Percentiles rank a stretch among this genome's conserved stretches.
Evolutionary conservation across 1,284 basidiomycete species (phyloP).

Genomic region (Athelia sp.): DNA sequence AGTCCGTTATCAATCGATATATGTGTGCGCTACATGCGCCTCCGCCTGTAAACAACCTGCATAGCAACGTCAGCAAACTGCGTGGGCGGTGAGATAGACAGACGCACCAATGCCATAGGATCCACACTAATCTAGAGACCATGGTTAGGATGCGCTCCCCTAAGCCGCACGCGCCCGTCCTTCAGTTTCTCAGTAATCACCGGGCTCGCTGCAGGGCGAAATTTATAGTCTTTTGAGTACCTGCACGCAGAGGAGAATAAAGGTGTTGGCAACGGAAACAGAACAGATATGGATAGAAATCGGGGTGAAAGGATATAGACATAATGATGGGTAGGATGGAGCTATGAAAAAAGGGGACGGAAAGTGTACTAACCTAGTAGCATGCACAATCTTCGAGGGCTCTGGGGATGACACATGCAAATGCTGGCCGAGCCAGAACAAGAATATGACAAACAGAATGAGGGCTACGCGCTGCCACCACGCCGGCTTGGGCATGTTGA

Average conservation of each 20-base stretch:
- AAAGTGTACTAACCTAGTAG: slow-evolving; percentile 36
- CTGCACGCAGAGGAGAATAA: slow-evolving; percentile 24
- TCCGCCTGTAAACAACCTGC: too few relatives aligned
- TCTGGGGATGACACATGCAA: slow-evolving; percentile 21
- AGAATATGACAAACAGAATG: slow-evolving; percentile 31
- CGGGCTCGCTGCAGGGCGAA: slow-evolving; percentile 64
- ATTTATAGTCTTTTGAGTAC: slow-evolving; percentile 63
- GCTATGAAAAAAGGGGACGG: not conserved
- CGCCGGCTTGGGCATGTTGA: slow-evolving; percentile 39
- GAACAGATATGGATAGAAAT: not conserved
- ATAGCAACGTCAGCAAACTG: too few relatives aligned
- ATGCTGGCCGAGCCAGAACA: slow-evolving; percentile 39
- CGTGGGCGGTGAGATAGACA: too few relatives aligned
- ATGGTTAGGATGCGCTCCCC: slow-evolving; percentile 37
- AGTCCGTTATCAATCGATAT: too few relatives aligned
- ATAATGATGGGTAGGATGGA: not conserved
- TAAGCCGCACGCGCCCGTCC: slow-evolving; percentile 49
- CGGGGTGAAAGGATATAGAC: not conserved
- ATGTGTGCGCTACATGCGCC: too few relatives aligned
- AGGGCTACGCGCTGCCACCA: slow-evolving; percentile 43
- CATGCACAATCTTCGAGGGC: slow-evolving; percentile 38
- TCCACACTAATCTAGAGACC: not conserved
- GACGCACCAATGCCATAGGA: too few relatives aligned
- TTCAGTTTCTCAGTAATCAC: slow-evolving; percentile 57
- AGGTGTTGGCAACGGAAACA: not conserved